phyloP scores from a whole-genome alignment of 192 early-diverging fungal genomes.

The Rhizophlyctis rosea region DNA sequence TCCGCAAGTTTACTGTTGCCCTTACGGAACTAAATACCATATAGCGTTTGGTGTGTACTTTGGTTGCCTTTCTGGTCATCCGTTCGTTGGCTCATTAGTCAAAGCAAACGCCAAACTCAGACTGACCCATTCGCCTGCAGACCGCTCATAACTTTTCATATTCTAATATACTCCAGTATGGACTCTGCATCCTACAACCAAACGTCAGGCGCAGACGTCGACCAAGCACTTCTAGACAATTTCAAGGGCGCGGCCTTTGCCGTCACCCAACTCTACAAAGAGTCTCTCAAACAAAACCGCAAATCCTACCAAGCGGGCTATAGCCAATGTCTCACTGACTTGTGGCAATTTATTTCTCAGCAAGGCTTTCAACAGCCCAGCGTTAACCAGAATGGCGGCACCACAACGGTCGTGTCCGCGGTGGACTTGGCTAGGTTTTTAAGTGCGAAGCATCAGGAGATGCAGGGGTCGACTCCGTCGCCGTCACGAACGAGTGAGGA shows the following conservation, averaged over 20 bases:
- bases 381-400: conserved; percentile 3
- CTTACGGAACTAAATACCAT: no score
- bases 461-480: not conserved
- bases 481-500: not conserved
- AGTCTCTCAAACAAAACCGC: conserved; percentile 31
- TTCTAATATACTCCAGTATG: no score
- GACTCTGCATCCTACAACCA: no score
- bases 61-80: no score
- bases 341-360: conserved; percentile 28
- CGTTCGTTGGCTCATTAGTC: no score
- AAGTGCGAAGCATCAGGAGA: conserved; percentile 14
- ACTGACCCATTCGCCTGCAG: not conserved
- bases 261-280: conserved; percentile 44
- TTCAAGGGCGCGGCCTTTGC: conserved; percentile 36
- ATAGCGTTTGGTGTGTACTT: no score
- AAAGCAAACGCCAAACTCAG: no score
- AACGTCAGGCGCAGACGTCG: no score
- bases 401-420: conserved; percentile 1
- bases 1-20: no score
- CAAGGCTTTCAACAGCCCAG: conserved; percentile 14
- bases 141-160: not conserved
- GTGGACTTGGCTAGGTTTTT: conserved; percentile 15
- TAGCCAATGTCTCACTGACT: conserved; percentile 36
- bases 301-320: conserved; percentile 37
- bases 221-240: conserved; percentile 17